Conservation (phyloP, 225 moss, liverwort and hornwort genomes). For the Sphagnum tenellum region DNA sequence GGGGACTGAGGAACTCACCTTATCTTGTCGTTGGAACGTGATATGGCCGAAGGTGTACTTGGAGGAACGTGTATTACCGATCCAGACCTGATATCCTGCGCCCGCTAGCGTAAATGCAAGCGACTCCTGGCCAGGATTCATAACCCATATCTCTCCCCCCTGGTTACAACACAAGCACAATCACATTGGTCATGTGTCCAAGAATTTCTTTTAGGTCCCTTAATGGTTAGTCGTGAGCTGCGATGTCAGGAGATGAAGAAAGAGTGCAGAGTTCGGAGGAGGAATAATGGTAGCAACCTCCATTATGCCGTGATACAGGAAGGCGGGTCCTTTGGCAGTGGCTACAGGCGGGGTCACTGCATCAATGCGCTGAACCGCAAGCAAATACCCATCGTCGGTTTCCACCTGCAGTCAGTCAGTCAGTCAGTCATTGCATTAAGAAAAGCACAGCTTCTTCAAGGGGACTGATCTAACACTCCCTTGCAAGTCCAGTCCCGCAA, state of each 20-base stretch:
- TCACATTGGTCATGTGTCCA: background rate
- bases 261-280: background rate
- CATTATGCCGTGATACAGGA: slow-evolving; percentile 79
- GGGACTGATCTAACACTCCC: background rate
- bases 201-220: background rate
- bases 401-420: slow-evolving; percentile 38
- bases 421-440: background rate
- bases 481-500: no score
- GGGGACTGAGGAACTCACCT: slow-evolving; percentile 23
- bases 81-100: slow-evolving; percentile 76
- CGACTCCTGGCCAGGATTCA: slow-evolving; percentile 44
- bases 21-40: slow-evolving; percentile 19
- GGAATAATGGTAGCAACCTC: slow-evolving; percentile 22
- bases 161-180: slow-evolving; percentile 6
- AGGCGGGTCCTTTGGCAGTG: slow-evolving; percentile 42
- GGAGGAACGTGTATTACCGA: slow-evolving; percentile 72
- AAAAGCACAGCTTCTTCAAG: background rate
- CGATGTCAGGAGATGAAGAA: no score
- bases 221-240: background rate
- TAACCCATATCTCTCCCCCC: slow-evolving; percentile 76
- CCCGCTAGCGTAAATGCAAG: slow-evolving; percentile 55
- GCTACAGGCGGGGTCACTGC: background rate
- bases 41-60: slow-evolving; percentile 65
- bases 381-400: slow-evolving; percentile 67
- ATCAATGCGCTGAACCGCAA: slow-evolving; percentile 64